A percentile compares a stretch with the other conserved stretches of the same genome.
phyloP scores from a whole-genome alignment of 2,329 filamentous ascomycete species.

The Trichophaea hybrida region DNA sequence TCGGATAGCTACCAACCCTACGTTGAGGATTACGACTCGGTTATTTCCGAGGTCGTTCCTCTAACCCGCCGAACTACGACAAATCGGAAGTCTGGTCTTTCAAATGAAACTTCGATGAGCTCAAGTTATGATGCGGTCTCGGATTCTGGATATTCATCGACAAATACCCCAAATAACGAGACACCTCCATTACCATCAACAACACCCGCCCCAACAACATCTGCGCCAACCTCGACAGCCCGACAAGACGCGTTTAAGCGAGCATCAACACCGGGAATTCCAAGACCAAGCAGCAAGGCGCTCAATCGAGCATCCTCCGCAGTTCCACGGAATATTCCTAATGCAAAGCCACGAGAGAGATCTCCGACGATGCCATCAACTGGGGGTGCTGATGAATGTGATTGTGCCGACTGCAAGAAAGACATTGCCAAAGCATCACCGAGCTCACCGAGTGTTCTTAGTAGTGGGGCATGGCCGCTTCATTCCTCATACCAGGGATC shows the following conservation, averaged over 20 bases:
- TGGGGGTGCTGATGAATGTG: slow-evolving; percentile 25
- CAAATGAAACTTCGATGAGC: slow-evolving; percentile 24
- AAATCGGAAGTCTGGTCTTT: slow-evolving; percentile 24
- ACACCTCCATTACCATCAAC: slow-evolving; percentile 22
- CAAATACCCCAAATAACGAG: slow-evolving; percentile 24
- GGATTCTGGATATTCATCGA: slow-evolving; percentile 26
- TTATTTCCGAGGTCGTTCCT: slow-evolving; percentile 25
- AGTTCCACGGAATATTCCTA: slow-evolving; percentile 21
- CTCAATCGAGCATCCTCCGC: slow-evolving; percentile 20
- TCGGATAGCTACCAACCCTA: slow-evolving; percentile 10
- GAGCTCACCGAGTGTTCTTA: slow-evolving; percentile 17
- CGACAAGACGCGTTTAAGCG: slow-evolving; percentile 18
- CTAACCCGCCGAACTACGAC: slow-evolving; percentile 20
- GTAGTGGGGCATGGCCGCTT: slow-evolving; percentile 1
- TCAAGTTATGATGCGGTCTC: slow-evolving; percentile 21
- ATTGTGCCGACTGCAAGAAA: slow-evolving; percentile 26
- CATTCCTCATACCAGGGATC: slow-evolving; percentile 13
- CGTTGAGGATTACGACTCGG: slow-evolving; percentile 27
- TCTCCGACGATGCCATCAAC: slow-evolving; percentile 22
- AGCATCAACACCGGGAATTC: slow-evolving; percentile 16
- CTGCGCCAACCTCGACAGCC: slow-evolving; percentile 12
- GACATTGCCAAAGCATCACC: slow-evolving; percentile 20
- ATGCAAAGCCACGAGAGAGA: slow-evolving; percentile 20
- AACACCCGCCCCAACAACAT: slow-evolving; percentile 20
- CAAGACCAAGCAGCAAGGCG: slow-evolving; percentile 20